Conservation (phyloP, 2,329 filamentous ascomycete species). For the Penicillium sp. region DNA sequence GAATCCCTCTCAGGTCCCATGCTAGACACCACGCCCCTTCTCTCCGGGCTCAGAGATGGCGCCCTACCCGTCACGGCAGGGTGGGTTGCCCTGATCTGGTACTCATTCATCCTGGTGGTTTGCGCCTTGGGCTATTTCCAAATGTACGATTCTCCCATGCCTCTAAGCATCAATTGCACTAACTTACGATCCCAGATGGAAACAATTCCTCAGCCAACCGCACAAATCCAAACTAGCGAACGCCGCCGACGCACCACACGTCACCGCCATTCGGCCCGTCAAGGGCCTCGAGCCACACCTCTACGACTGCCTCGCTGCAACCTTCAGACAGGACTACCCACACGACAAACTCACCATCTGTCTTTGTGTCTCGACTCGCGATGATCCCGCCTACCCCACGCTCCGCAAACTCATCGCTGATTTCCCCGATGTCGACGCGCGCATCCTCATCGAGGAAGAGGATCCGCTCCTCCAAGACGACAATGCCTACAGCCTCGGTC, state of each 20-base stretch:
- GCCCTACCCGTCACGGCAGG: conserved; percentile 42
- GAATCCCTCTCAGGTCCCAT: conserved; percentile 24
- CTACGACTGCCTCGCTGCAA: conserved; percentile 88
- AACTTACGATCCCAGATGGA: conserved; percentile 48
- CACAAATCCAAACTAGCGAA: conserved; percentile 44
- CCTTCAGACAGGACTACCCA: conserved; percentile 82
- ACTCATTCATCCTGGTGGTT: conserved; percentile 56
- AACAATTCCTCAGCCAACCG: conserved; percentile 54
- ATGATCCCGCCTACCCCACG: conserved; percentile 76
- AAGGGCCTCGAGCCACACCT: conserved; percentile 89
- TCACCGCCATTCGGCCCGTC: conserved; percentile 89
- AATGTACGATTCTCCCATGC: conserved; percentile 47
- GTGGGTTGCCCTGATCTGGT: conserved; percentile 58
- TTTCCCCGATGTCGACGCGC: conserved; percentile 71
- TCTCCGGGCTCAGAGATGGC: conserved; percentile 30
- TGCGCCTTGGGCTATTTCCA: conserved; percentile 61
- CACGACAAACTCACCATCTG: conserved; percentile 72
- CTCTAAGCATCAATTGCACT: background rate
- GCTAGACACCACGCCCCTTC: conserved; percentile 29
- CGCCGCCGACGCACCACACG: conserved; percentile 64
- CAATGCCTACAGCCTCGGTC: conserved; percentile 67
- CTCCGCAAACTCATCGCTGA: conserved; percentile 72
- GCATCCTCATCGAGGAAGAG: conserved; percentile 77
- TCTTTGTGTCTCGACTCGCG: conserved; percentile 75
- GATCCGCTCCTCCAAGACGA: conserved; percentile 66